These are phyloP conservation scores for Acer negundo DNA, from an alignment of 345 rosid species.

Conservation along the genomic window DNA sequence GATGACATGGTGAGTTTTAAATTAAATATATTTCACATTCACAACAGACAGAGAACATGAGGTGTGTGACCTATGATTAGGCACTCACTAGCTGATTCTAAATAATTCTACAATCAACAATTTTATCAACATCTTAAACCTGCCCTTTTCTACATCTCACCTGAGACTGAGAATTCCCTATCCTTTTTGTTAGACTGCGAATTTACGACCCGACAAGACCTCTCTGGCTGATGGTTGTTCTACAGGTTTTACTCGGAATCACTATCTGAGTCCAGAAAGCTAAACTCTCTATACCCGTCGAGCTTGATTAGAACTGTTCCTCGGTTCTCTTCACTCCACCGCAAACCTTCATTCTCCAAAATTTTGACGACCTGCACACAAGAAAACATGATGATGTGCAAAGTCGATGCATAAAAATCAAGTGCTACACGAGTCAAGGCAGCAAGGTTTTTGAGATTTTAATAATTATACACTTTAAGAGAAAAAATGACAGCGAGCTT, in stretches of 20 bases:
- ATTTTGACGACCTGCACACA: conserved; percentile 61
- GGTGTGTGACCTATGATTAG: not conserved
- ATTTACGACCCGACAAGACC: no score
- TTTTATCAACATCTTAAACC: conserved; percentile 30
- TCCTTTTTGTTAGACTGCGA: conserved; percentile 4
- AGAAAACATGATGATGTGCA: not conserved
- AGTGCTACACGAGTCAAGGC: not conserved
- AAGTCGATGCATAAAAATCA: not conserved
- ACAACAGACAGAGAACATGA: not conserved
- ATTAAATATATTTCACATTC: not conserved
- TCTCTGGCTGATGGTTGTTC: not conserved
- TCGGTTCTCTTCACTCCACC: conserved; percentile 73
- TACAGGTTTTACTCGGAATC: conserved; percentile 49
- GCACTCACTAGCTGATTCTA: conserved; percentile 3
- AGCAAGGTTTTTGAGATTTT: not conserved
- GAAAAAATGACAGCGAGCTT: no score
- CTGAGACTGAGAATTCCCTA: conserved; percentile 11
- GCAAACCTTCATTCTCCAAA: conserved; percentile 60
- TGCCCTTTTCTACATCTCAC: not conserved
- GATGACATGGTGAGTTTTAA: no score
- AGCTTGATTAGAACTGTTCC: conserved; percentile 73
- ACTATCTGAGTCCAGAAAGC: conserved; percentile 64
- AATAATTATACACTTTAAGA: no score
- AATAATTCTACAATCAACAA: not conserved
- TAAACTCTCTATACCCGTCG: conserved; percentile 59